A percentile compares a stretch with the other conserved stretches of the same genome.
Conservation (phyloP, 345 rosid species). For the Syzygium aromaticum region DNA sequence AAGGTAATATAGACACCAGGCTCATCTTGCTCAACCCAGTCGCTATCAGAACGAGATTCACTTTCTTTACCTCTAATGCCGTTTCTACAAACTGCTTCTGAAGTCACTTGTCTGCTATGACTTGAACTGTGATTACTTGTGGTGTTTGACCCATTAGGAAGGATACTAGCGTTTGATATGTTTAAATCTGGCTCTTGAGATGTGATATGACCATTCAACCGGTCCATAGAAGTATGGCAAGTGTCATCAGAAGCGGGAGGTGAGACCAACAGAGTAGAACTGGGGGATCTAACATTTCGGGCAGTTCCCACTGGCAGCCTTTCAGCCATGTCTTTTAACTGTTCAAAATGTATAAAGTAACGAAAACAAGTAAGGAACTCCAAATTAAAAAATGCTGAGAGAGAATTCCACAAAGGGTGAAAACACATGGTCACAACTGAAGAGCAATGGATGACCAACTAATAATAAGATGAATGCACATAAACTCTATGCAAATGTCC, state of each 20-base stretch:
- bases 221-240: slow-evolving; percentile 34
- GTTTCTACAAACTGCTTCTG: slow-evolving; percentile 51
- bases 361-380: background rate
- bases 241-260: slow-evolving; percentile 41
- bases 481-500: background rate
- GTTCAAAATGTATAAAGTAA: background rate
- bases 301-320: slow-evolving; percentile 65
- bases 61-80: slow-evolving; percentile 55
- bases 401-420: background rate
- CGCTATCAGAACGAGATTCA: slow-evolving; percentile 56
- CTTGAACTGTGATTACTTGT: slow-evolving; percentile 31
- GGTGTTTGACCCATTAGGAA: slow-evolving; percentile 42
- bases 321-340: slow-evolving; percentile 77
- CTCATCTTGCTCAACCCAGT: slow-evolving; percentile 98
- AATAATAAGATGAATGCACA: background rate
- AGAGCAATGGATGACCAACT: background rate
- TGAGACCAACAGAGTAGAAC: slow-evolving; percentile 45
- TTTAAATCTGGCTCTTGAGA: slow-evolving; percentile 38
- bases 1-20: slow-evolving; percentile 96
- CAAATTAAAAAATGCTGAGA: background rate
- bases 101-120: slow-evolving; percentile 41
- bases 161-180: slow-evolving; percentile 26
- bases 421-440: background rate
- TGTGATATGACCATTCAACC: slow-evolving; percentile 21
- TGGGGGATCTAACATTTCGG: slow-evolving; percentile 39